A percentile compares a stretch with the other conserved stretches of the same genome.
Conservation (phyloP, 2,329 filamentous ascomycete species). For the Chaetomiaceae sp. region DNA sequence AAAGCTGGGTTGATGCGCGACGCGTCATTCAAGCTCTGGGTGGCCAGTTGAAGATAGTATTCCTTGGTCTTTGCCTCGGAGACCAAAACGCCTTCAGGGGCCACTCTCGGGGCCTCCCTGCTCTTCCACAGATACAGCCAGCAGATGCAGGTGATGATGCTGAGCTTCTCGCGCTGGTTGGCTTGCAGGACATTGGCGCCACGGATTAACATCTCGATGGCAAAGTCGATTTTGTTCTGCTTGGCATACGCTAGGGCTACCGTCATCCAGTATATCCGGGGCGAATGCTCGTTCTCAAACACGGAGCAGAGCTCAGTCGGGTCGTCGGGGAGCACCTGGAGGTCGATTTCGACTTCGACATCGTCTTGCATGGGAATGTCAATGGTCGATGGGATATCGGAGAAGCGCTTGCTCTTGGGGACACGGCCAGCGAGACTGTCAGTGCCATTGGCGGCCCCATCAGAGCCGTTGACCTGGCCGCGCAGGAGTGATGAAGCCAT, state of each 20-base stretch:
- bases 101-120: conserved; percentile 65
- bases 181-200: conserved; percentile 67
- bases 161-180: conserved; percentile 76
- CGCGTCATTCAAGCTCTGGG: conserved; percentile 89
- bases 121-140: conserved; percentile 92
- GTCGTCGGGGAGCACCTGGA: conserved; percentile 87
- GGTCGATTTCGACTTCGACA: conserved; percentile 84
- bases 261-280: conserved; percentile 95
- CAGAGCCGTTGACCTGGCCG: conserved; percentile 10
- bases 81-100: conserved; percentile 57
- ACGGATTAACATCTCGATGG: conserved; percentile 68
- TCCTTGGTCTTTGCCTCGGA: conserved; percentile 87
- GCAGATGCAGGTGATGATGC: conserved; percentile 77
- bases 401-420: conserved; percentile 54
- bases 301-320: conserved; percentile 92
- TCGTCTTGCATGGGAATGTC: conserved; percentile 65
- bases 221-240: conserved; percentile 85
- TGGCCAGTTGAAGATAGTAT: conserved; percentile 85
- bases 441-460: conserved; percentile 27
- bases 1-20: conserved; percentile 89
- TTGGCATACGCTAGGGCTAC: conserved; percentile 96
- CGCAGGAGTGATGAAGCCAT: conserved; percentile 14
- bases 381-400: conserved; percentile 61
- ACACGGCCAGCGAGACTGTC: conserved; percentile 41
- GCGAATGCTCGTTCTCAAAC: conserved; percentile 88